phyloP scores from a whole-genome alignment of 176 grass and related monocot species.

The Cymbopogon citratus region DNA sequence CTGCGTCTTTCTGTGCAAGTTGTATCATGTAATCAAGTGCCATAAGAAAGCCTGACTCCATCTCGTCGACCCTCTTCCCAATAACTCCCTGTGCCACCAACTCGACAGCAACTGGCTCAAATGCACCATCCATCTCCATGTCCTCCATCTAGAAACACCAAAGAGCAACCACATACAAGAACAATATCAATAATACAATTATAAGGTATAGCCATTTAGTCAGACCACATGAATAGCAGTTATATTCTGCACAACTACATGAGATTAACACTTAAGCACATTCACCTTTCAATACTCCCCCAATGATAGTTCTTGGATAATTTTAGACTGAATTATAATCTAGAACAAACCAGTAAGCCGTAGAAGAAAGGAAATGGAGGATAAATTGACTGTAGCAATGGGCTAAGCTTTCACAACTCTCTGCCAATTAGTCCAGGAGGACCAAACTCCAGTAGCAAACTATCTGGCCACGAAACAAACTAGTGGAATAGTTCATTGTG shows the following conservation, averaged over 20 bases:
- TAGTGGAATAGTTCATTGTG: background rate
- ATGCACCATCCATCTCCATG: conserved; percentile 82
- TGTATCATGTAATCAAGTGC: conserved; percentile 96
- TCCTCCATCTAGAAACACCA: conserved; percentile 61
- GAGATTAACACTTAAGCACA: background rate
- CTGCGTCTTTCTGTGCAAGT: conserved; percentile 64
- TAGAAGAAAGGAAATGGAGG: background rate
- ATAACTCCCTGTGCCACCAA: conserved; percentile 83
- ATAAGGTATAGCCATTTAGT: background rate
- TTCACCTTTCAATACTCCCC: background rate
- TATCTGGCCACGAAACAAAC: background rate
- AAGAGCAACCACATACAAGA: background rate
- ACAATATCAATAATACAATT: background rate
- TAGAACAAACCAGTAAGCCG: background rate
- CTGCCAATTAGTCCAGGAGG: background rate
- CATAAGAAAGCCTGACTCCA: conserved; percentile 94
- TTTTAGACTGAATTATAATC: background rate
- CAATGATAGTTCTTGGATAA: background rate
- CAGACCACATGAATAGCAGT: background rate
- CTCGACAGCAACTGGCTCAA: conserved; percentile 68
- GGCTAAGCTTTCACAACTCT: background rate
- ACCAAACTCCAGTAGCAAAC: background rate
- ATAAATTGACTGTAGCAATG: background rate
- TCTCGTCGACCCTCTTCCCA: conserved; percentile 94
- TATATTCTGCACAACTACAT: background rate